phyloP scores from a whole-genome alignment of 352 stramenopile species.

The Globisporangium canariense region DNA sequence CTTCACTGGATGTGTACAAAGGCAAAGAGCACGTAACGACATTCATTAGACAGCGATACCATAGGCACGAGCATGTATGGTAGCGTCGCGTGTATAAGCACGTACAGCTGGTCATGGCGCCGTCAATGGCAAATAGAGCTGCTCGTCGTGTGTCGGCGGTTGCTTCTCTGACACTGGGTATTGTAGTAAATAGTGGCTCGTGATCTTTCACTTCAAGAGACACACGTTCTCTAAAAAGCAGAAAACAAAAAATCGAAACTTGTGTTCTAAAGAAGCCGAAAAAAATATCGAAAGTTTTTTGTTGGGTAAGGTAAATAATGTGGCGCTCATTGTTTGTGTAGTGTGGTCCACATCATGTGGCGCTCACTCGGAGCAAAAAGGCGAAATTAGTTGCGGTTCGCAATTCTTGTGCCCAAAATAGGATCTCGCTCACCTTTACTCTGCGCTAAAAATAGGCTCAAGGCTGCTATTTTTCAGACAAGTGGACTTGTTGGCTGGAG shows the following conservation, averaged over 20 bases:
- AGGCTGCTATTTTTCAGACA: not conserved
- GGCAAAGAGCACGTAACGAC: not conserved
- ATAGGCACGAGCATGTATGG: not conserved
- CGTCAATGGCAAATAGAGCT: not conserved
- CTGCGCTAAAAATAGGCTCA: not conserved
- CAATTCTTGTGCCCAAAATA: too few relatives aligned
- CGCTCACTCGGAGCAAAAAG: too few relatives aligned
- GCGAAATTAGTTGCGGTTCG: too few relatives aligned
- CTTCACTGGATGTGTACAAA: conserved; percentile 44
- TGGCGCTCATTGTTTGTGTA: too few relatives aligned
- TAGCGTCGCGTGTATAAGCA: not conserved
- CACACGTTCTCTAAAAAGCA: not conserved
- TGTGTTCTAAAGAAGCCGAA: not conserved
- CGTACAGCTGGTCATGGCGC: conserved; percentile 4
- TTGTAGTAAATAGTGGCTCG: not conserved
- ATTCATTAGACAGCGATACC: not conserved
- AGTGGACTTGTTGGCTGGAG: not conserved
- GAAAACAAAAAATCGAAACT: not conserved
- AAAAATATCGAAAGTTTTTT: not conserved
- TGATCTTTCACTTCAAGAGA: conserved; percentile 1
- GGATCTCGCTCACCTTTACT: not conserved
- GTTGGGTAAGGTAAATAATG: too few relatives aligned
- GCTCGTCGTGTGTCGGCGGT: not conserved
- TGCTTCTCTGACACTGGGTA: not conserved
- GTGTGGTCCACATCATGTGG: too few relatives aligned